A percentile compares a stretch with the other conserved stretches of the same genome.
phyloP scores from a whole-genome alignment of 2,329 filamentous ascomycete species.

The Fusarium avenaceum region DNA sequence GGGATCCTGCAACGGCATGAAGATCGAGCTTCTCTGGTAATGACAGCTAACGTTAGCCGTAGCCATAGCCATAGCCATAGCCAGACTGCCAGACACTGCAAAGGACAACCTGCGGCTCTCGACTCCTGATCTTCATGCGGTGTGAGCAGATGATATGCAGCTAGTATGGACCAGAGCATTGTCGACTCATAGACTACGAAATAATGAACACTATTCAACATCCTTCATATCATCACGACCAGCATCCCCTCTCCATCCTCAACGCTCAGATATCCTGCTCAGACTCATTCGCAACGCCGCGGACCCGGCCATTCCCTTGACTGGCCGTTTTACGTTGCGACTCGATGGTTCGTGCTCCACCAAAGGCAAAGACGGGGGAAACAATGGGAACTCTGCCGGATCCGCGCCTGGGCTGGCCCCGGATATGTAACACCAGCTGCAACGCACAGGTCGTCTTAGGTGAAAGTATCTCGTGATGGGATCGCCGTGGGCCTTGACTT shows the following conservation, averaged over 20 bases:
- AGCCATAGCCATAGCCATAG: too few relatives aligned
- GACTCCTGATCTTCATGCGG: slow-evolving; percentile 15
- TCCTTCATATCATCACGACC: slow-evolving; percentile 12
- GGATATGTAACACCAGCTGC: slow-evolving; percentile 20
- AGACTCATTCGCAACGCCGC: slow-evolving; percentile 16
- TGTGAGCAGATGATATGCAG: slow-evolving; percentile 11
- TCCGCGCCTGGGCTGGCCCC: slow-evolving; percentile 21
- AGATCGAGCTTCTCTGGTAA: background rate
- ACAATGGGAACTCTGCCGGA: slow-evolving; percentile 30
- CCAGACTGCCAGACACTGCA: background rate
- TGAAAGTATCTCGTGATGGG: slow-evolving; percentile 49
- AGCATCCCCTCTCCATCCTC: slow-evolving; percentile 23
- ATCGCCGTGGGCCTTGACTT: slow-evolving; percentile 21
- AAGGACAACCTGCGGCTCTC: slow-evolving; percentile 1
- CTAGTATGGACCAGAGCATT: slow-evolving; percentile 16
- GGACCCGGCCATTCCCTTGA: slow-evolving; percentile 13
- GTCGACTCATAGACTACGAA: slow-evolving; percentile 9
- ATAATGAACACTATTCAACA: slow-evolving; percentile 15
- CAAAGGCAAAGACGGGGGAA: slow-evolving; percentile 8
- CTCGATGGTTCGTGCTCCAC: slow-evolving; percentile 17
- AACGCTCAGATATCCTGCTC: slow-evolving; percentile 8
- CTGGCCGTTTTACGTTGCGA: slow-evolving; percentile 14
- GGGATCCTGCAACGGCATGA: slow-evolving; percentile 21
- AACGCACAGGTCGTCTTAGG: slow-evolving; percentile 35
- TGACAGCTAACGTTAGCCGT: slow-evolving; percentile 3